Evolutionary conservation across 169 alveolate species (phyloP).

Genomic region (Miamiensis avidus): DNA sequence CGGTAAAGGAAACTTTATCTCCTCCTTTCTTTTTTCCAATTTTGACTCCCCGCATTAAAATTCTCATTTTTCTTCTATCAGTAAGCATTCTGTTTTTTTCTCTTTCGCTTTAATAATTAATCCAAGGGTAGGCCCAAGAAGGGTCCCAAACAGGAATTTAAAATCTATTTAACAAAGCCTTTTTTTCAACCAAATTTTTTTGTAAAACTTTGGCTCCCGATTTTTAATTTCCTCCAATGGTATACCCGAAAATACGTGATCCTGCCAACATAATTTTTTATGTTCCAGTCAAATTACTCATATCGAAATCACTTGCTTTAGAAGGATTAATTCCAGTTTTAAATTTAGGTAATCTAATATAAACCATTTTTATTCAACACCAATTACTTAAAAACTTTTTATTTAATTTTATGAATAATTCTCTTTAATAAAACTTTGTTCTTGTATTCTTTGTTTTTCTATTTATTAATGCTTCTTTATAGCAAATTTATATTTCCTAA

Average conservation of each 20-base stretch:
- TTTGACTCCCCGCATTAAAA: constrained; percentile 69
- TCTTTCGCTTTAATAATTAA: constrained; percentile 23
- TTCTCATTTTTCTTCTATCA: constrained; percentile 58
- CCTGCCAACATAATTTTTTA: constrained; percentile 49
- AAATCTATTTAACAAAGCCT: constrained; percentile 17
- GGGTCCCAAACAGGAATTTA: constrained; percentile 37
- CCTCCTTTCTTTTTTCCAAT: constrained; percentile 65
- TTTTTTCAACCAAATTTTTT: constrained; percentile 27
- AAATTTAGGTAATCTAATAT: constrained; percentile 52
- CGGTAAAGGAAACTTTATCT: constrained; percentile 11
- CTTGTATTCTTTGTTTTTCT: too few relatives aligned
- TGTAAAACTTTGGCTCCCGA: constrained; percentile 41
- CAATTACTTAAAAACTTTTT: too few relatives aligned
- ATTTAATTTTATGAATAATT: too few relatives aligned
- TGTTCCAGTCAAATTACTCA: constrained; percentile 40
- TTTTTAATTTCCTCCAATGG: constrained; percentile 55
- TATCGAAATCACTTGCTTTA: constrained; percentile 1
- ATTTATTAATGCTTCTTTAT: too few relatives aligned
- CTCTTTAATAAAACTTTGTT: too few relatives aligned
- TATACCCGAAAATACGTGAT: constrained; percentile 58
- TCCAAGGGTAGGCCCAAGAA: constrained; percentile 37
- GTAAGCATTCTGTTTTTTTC: constrained; percentile 20
- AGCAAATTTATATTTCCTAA: too few relatives aligned
- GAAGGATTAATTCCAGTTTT: constrained; percentile 55
- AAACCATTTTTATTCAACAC: constrained; percentile 48